Evolutionary conservation across 768 basidiomycete species (phyloP), one percentile per base, ranked within the genome.

Genomic region (Tylopilus subfusipes): DNA sequence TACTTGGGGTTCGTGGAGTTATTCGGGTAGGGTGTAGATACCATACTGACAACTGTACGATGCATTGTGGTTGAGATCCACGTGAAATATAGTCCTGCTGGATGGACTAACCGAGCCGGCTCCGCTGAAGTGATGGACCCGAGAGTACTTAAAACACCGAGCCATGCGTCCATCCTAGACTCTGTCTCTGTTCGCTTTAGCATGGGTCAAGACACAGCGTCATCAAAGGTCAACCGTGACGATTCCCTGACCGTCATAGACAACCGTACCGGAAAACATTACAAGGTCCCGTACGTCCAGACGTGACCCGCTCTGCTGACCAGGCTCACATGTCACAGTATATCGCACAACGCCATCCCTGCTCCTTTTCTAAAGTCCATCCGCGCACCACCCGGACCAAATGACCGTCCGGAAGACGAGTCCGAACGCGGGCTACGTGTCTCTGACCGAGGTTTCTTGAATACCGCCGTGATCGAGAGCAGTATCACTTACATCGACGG

Each of bases 401-500:
- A 79, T 2, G 88, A 90, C 68, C 77, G 86, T 30, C 81, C 82
- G 55, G 90, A 93, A 78, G 86, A 92, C 69, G 89, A 92, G 73
- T 86, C 88, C 0, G 80, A 86, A 70, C 88, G 85, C 55, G 92
- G 92, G 0, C 73, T 94, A 21, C 82, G 90, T 30, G 83, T 93
- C 18, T 73, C 82, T 24, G 90, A 93, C 73, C 83, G 82, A 70
- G 90, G 88, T 14, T 93, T 89, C 70, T 66, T 91, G 68, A 91
- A 92, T 58, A 92, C 90, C 7, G 88, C 89, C 43, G 88, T 91
- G 49, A 79, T 91, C 53, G 75, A 82, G 60, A 91, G 88, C 59
- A 72, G 81, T 63, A 94, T 96, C 62, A 94, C 93, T 0, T 95
- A 85, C 61, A 96, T 96, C 58, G 93, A 96, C 65, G 93, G 93